Conservation (phyloP, 179 eudicot species). For the Nepenthes alata region DNA sequence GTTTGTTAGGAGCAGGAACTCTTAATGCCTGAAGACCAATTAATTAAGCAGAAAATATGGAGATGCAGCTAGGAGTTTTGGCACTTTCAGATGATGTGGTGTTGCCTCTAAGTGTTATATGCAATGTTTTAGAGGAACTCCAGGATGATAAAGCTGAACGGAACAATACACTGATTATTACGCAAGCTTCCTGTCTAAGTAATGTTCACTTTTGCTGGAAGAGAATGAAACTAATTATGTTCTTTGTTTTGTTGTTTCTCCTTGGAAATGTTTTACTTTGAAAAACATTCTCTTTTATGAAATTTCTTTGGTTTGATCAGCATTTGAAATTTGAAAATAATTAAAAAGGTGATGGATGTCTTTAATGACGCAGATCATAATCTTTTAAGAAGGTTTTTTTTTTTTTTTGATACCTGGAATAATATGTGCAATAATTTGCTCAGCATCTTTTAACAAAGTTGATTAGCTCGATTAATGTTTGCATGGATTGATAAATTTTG, state of each 20-base stretch:
- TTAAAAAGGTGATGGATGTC: no score
- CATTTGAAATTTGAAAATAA: no score
- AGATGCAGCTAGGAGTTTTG: constrained; percentile 15
- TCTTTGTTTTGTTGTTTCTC: not conserved
- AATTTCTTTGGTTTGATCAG: not conserved
- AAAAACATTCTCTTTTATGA: not conserved
- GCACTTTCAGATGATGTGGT: constrained; percentile 50
- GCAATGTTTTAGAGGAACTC: constrained; percentile 22
- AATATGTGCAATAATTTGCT: no score
- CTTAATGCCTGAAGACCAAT: not conserved
- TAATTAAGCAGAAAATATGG: constrained; percentile 8
- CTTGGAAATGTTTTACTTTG: not conserved
- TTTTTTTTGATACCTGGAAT: no score
- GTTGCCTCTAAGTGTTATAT: constrained; percentile 32
- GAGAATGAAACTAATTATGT: not conserved
- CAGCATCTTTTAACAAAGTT: no score
- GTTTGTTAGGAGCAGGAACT: no score
- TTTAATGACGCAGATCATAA: no score
- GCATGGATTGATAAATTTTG: no score
- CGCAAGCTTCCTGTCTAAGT: constrained; percentile 47
- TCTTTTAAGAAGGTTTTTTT: no score
- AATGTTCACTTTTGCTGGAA: constrained; percentile 9
- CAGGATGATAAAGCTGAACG: constrained; percentile 20
- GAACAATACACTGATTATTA: constrained; percentile 36
- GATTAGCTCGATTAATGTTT: no score